These are phyloP conservation scores for Heritiera fomes DNA, from an alignment of 345 rosid species.

Conservation along the genomic window DNA sequence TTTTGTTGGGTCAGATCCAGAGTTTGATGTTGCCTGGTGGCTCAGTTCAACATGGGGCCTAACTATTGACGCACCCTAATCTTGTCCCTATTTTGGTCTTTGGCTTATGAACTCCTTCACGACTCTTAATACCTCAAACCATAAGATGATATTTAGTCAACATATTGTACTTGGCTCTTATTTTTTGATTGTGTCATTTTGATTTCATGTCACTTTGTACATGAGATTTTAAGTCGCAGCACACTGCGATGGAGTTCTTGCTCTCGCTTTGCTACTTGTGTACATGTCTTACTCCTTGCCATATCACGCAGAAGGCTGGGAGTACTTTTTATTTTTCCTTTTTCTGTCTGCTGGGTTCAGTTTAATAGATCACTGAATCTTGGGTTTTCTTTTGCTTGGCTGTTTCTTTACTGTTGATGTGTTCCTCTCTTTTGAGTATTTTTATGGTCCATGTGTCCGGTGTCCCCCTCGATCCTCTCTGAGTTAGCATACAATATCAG, in stretches of 20 bases:
- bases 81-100: constrained; percentile 33
- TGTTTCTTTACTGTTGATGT: constrained; percentile 29
- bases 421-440: constrained; percentile 22
- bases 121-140: constrained; percentile 10
- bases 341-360: neutral
- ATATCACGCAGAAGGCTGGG: constrained; percentile 15
- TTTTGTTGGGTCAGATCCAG: constrained; percentile 59
- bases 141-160: constrained; percentile 11
- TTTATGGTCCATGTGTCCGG: constrained; percentile 24
- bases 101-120: constrained; percentile 25
- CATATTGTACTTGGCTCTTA: constrained; percentile 10
- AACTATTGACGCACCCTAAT: constrained; percentile 25
- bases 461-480: neutral
- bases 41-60: constrained; percentile 42
- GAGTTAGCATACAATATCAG: constrained; percentile 35
- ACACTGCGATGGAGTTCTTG: constrained; percentile 2
- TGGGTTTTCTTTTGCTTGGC: constrained; percentile 28
- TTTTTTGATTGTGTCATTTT: constrained; percentile 25
- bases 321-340: neutral
- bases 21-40: constrained; percentile 28
- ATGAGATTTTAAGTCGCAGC: constrained; percentile 10
- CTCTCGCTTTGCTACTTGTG: constrained; percentile 1
- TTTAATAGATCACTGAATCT: constrained; percentile 28
- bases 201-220: constrained; percentile 40
- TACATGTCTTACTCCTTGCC: constrained; percentile 19